Evolutionary conservation across 2,329 filamentous ascomycete species (phyloP).

Genomic region (Trichoderma semiorbis): DNA sequence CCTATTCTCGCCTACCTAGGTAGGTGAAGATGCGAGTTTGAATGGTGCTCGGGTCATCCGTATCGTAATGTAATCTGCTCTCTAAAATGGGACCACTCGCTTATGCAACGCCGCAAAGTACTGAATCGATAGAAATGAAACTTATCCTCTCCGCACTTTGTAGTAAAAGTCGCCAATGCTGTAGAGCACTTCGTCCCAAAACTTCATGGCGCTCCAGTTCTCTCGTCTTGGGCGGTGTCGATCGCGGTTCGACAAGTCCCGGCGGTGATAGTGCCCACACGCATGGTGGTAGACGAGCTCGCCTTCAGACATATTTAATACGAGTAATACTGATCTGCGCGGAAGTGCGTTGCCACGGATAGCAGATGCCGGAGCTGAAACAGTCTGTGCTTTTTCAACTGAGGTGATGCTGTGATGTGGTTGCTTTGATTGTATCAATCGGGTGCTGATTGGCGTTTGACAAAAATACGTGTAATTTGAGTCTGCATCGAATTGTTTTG

Average conservation of each 20-base stretch:
- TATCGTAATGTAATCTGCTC: neutral
- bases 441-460: neutral
- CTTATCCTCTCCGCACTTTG: slow-evolving; percentile 30
- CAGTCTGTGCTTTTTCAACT: neutral
- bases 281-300: slow-evolving; percentile 29
- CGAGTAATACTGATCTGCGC: slow-evolving; percentile 1
- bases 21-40: neutral
- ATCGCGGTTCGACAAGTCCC: neutral
- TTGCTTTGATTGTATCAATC: neutral
- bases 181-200: slow-evolving; percentile 40
- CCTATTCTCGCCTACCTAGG: neutral
- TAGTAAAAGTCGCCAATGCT: slow-evolving; percentile 38
- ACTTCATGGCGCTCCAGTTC: slow-evolving; percentile 34
- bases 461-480: neutral
- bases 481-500: neutral
- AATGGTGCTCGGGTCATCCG: slow-evolving; percentile 11
- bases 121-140: neutral
- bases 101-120: neutral
- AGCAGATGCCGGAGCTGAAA: neutral
- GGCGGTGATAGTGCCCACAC: slow-evolving; percentile 28
- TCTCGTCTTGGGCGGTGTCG: slow-evolving; percentile 19
- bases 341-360: slow-evolving; percentile 2
- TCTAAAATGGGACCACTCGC: neutral
- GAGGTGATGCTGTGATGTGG: neutral
- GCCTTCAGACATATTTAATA: neutral